Base-by-base conservation (phyloP, 257 asterid genomes). In the Przewalskia tangutica region DNA sequence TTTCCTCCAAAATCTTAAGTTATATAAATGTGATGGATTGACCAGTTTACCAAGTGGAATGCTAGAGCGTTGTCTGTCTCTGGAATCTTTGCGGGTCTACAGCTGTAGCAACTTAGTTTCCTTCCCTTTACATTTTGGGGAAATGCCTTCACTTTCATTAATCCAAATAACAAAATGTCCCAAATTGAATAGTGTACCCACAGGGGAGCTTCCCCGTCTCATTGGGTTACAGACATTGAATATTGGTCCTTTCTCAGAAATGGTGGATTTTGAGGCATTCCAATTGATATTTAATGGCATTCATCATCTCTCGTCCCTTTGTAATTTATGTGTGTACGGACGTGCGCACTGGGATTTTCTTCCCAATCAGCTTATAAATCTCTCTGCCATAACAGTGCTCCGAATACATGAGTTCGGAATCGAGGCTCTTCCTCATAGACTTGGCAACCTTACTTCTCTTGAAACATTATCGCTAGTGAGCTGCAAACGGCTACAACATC, bases 401-500 rank as follows among this genome's bases (percentile, higher is more conserved):
- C 0, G 0, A 0, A 7, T 89, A 5, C 0, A 0, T 3, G 38
- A 17, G 0, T 86, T 85, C 1, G 87, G 83, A 62, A 42, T 84
- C 0, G 84, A 85, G 62, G 60, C 8, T 17, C 82, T 89, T n/a
- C 89, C 89, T 1, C 82, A 81, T 18, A 81, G 81, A 81, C 3
- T 89, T 16, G 85, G 13, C 32, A 83, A 83, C 23, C 66, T 83
- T 59, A 38, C 63, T 2, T 82, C 85, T 38, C 89, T 88, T 12
- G 44, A 50, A 70, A 1, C 0, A 0, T 76, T 86, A 7, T 0
- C 0, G 0, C 46, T 86, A 0, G 0, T 0, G 3, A 7, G 6
- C 0, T 36, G 23, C 27, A 4, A 66, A 7, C 81, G 53, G 65
- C 70, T 86, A 0, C 76, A 0, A 50, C 12, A 36, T 81, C 3